Evolutionary conservation across 305 asterid genomes (phyloP).

Genomic region (Caryopteris hybrid): DNA sequence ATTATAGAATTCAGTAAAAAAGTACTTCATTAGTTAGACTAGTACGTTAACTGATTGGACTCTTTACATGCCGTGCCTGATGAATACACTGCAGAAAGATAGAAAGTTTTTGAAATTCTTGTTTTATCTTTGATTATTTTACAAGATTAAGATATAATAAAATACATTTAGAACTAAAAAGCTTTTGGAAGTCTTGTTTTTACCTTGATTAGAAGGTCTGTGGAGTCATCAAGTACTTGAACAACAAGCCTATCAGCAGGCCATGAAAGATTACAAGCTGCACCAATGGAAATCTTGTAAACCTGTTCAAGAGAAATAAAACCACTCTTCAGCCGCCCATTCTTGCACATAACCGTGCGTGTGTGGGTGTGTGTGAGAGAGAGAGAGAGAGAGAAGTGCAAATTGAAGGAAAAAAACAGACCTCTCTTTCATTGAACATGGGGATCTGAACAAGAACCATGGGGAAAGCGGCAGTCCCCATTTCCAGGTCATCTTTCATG

Average conservation of each 20-base stretch:
- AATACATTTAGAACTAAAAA: no score
- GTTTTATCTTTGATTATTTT: no score
- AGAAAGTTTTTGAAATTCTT: no score
- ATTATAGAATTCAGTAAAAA: no score
- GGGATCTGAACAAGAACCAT: slow-evolving; percentile 94
- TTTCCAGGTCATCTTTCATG: slow-evolving; percentile 66
- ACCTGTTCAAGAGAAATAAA: slow-evolving; percentile 45
- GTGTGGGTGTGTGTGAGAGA: neutral
- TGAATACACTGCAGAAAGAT: no score
- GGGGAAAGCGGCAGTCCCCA: slow-evolving; percentile 55
- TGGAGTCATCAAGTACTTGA: slow-evolving; percentile 95
- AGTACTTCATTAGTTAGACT: no score
- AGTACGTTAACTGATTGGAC: no score
- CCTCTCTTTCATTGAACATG: slow-evolving; percentile 89
- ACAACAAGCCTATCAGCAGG: slow-evolving; percentile 87
- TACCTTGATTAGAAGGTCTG: slow-evolving; percentile 71
- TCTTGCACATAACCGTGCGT: no score
- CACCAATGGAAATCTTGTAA: slow-evolving; percentile 91
- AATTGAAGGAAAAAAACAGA: neutral
- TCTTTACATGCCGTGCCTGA: no score
- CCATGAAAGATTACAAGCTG: slow-evolving; percentile 89
- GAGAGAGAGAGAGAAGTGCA: no score
- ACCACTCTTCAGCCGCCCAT: neutral
- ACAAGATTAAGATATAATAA: no score
- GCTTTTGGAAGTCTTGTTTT: no score